Percentiles rank a stretch among this genome's conserved stretches.
phyloP scores from a whole-genome alignment of 306 rosid species.

The Citrullus amarus region DNA sequence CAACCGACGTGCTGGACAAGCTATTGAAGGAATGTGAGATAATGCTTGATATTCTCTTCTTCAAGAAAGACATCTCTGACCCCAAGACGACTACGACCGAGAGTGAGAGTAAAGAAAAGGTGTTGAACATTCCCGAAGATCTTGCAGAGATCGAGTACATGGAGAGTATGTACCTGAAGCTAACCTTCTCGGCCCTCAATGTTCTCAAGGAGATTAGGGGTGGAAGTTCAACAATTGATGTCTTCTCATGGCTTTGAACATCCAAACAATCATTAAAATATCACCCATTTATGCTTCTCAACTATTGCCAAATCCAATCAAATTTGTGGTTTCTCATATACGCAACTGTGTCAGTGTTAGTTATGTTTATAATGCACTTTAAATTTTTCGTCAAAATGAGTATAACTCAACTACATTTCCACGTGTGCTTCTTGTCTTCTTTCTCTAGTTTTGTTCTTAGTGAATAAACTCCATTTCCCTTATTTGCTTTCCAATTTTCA shows the following conservation, averaged over 20 bases:
- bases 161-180: slow-evolving; percentile 54
- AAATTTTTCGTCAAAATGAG: no score
- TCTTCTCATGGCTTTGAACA: slow-evolving; percentile 53
- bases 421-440: no score
- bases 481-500: no score
- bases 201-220: slow-evolving; percentile 57
- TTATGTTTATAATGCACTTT: not conserved
- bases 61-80: slow-evolving; percentile 26
- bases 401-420: no score
- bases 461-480: no score
- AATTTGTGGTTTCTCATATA: not conserved
- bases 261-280: no score
- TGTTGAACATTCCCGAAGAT: slow-evolving; percentile 39
- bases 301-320: not conserved
- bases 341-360: not conserved
- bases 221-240: slow-evolving; percentile 66
- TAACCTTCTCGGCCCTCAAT: slow-evolving; percentile 51
- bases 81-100: slow-evolving; percentile 8
- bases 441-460: no score
- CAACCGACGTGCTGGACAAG: slow-evolving; percentile 52
- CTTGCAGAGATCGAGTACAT: slow-evolving; percentile 53
- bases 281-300: not conserved
- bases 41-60: slow-evolving; percentile 49
- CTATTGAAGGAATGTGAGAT: slow-evolving; percentile 73
- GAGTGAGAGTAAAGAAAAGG: slow-evolving; percentile 19